These are phyloP conservation scores for cucumber (Cucumis sativus) DNA, from an alignment of 306 rosid species.

Conservation along the genomic window Cucumber_9930_V3 NC_026660.2:8133501-8134000, in stretches of 20 bases:
- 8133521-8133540: constrained; percentile 90
- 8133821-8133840: background rate
- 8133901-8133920: background rate
- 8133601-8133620: constrained; percentile 56
- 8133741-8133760: background rate
- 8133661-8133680: constrained; percentile 50
- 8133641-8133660: constrained; percentile 76
- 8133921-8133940: background rate
- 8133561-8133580: constrained; percentile 79
- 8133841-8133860: background rate
- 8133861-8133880: background rate
- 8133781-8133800: background rate
- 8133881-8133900: background rate
- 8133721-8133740: constrained; percentile 16
- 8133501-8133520: constrained; percentile 94
- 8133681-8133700: constrained; percentile 28
- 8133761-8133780: background rate
- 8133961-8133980: background rate
- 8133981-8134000: background rate
- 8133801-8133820: background rate
- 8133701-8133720: constrained; percentile 61
- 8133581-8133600: constrained; percentile 81
- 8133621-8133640: constrained; percentile 78
- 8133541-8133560: constrained; percentile 59
- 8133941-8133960: background rate